These are phyloP conservation scores for Suillus discolor DNA, from an alignment of 768 basidiomycete genomes.

Conservation along the genomic window DNA sequence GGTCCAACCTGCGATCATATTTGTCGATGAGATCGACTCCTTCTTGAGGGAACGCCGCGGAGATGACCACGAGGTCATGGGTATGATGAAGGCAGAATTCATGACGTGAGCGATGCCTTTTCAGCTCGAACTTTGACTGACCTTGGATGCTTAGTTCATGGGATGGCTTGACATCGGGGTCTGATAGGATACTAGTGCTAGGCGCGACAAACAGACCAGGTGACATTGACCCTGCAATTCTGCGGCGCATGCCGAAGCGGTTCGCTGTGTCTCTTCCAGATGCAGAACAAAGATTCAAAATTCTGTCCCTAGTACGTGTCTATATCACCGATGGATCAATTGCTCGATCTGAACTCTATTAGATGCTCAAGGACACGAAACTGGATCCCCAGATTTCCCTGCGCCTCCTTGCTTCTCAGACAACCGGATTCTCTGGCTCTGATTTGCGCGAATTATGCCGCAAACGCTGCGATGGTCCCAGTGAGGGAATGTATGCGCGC, in stretches of 20 bases:
- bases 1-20: constrained; percentile 94
- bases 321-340: neutral
- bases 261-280: constrained; percentile 86
- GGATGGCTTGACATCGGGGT: constrained; percentile 88
- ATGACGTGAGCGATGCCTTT: constrained; percentile 67
- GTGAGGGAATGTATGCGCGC: constrained; percentile 81
- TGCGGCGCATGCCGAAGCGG: constrained; percentile 98
- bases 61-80: constrained; percentile 95
- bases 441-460: constrained; percentile 92
- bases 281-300: constrained; percentile 76
- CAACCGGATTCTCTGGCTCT: constrained; percentile 83
- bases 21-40: constrained; percentile 98
- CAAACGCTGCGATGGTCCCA: constrained; percentile 91
- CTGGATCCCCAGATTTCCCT: constrained; percentile 66
- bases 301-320: constrained; percentile 69
- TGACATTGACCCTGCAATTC: constrained; percentile 85
- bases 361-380: constrained; percentile 87
- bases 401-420: constrained; percentile 59
- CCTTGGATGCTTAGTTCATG: constrained; percentile 60
- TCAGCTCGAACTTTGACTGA: constrained; percentile 8
- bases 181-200: constrained; percentile 84
- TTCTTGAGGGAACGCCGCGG: constrained; percentile 86
- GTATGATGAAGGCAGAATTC: constrained; percentile 97
- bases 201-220: constrained; percentile 96
- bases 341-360: neutral